Conservation (phyloP, 768 basidiomycete genomes). For the Mrakia frigida region DNA sequence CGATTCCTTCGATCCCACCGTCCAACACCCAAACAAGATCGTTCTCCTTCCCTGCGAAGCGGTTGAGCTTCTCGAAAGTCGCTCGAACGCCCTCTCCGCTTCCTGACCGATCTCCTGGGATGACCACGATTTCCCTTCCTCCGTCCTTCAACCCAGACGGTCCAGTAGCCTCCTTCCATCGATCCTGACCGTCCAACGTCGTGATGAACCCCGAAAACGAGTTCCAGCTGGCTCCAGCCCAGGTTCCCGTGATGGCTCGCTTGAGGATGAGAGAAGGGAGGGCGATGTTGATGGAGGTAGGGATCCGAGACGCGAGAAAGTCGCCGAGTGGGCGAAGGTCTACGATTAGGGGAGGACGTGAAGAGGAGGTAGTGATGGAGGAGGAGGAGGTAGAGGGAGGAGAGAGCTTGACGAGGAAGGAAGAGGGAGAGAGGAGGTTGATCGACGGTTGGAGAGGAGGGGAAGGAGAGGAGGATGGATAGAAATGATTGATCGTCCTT, state of each 20-base stretch:
- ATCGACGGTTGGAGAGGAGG: neutral
- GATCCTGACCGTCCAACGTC: constrained; percentile 63
- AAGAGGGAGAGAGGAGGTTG: constrained; percentile 15
- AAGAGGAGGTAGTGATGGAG: too few relatives aligned
- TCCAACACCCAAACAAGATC: neutral
- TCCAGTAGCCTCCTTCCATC: constrained; percentile 58
- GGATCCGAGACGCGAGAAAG: constrained; percentile 61
- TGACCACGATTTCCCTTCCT: constrained; percentile 71
- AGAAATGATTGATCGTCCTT: neutral
- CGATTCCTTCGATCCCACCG: neutral
- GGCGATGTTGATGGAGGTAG: constrained; percentile 71
- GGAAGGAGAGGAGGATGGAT: neutral
- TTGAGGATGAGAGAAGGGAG: constrained; percentile 88
- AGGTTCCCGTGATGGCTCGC: constrained; percentile 55
- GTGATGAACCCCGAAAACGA: constrained; percentile 75
- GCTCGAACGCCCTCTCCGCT: neutral
- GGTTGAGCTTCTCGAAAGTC: constrained; percentile 19
- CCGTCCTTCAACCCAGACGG: constrained; percentile 38
- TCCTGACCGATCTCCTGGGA: constrained; percentile 52
- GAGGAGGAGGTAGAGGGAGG: constrained; percentile 47
- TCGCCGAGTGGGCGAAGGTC: constrained; percentile 71
- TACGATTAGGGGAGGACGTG: constrained; percentile 59
- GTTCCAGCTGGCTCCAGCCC: constrained; percentile 50
- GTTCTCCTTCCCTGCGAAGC: neutral
- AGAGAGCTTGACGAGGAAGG: constrained; percentile 42